phyloP scores from a whole-genome alignment of 441 rosid genomes.

The Codiaeum variegatum region DNA sequence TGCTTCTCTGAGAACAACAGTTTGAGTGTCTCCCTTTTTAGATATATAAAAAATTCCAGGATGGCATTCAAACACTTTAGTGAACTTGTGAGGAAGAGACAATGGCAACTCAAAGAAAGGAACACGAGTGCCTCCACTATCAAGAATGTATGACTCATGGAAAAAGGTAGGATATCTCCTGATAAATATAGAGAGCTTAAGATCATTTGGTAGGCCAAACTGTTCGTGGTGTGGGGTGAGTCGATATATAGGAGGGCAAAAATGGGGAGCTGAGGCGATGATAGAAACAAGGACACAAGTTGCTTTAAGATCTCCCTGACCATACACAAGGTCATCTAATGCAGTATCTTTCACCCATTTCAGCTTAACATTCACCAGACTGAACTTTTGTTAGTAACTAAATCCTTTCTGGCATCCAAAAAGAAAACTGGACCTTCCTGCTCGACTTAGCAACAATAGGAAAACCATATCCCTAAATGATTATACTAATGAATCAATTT shows the following conservation, averaged over 20 bases:
- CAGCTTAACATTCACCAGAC: slow-evolving; percentile 67
- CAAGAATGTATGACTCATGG: slow-evolving; percentile 41
- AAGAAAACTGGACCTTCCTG: slow-evolving; percentile 19
- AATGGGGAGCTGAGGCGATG: slow-evolving; percentile 36
- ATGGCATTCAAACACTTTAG: slow-evolving; percentile 79
- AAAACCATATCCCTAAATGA: slow-evolving; percentile 28
- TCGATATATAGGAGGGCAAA: slow-evolving; percentile 45
- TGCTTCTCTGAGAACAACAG: slow-evolving; percentile 74
- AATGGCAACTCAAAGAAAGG: slow-evolving; percentile 71
- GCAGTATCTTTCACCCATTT: slow-evolving; percentile 81
- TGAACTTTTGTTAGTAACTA: slow-evolving; percentile 44
- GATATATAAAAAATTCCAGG: slow-evolving; percentile 86
- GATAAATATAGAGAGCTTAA: slow-evolving; percentile 62
- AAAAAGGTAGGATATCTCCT: slow-evolving; percentile 69
- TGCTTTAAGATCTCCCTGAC: slow-evolving; percentile 62
- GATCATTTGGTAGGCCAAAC: slow-evolving; percentile 54
- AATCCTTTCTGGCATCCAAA: slow-evolving; percentile 33
- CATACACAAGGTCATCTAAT: slow-evolving; percentile 52
- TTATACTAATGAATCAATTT: background rate
- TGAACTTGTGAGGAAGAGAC: slow-evolving; percentile 70
- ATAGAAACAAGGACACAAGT: slow-evolving; percentile 52
- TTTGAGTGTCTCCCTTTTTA: slow-evolving; percentile 56
- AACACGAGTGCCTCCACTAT: slow-evolving; percentile 68
- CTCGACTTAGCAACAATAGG: slow-evolving; percentile 23
- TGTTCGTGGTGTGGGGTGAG: slow-evolving; percentile 54